Conservation (phyloP, 2,329 filamentous ascomycete genomes). For the Beauveria pseudobassiana region DNA sequence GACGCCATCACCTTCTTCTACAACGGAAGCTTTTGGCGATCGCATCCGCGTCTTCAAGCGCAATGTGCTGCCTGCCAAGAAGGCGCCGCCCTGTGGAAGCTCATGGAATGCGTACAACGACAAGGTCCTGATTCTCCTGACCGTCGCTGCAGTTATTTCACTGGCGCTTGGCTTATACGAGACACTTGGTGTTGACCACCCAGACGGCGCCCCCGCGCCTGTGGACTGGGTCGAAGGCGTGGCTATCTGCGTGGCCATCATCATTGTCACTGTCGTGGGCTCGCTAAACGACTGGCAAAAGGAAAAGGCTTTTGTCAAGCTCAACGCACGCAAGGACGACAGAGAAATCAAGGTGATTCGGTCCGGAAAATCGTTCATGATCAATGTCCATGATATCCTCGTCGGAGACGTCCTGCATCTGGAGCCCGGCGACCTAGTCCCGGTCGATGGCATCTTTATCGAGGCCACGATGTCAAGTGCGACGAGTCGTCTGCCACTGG, state of each 20-base stretch:
- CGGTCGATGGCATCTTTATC: slow-evolving; percentile 64
- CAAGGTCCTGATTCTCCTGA: slow-evolving; percentile 63
- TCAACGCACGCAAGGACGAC: slow-evolving; percentile 56
- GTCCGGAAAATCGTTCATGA: slow-evolving; percentile 55
- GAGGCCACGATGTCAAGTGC: slow-evolving; percentile 46
- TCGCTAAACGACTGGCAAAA: slow-evolving; percentile 62
- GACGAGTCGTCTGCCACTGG: slow-evolving; percentile 69
- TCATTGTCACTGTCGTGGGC: slow-evolving; percentile 56
- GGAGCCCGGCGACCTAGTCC: slow-evolving; percentile 62
- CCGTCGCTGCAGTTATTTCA: slow-evolving; percentile 60
- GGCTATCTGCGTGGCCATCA: slow-evolving; percentile 57
- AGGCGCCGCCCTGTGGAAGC: slow-evolving; percentile 52
- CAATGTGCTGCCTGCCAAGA: slow-evolving; percentile 59
- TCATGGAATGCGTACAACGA: slow-evolving; percentile 68
- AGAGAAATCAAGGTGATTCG: slow-evolving; percentile 59
- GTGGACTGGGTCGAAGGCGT: slow-evolving; percentile 63
- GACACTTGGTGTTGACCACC: slow-evolving; percentile 37
- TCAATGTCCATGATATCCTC: slow-evolving; percentile 59
- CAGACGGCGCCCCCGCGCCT: slow-evolving; percentile 24
- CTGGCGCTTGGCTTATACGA: slow-evolving; percentile 64
- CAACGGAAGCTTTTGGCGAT: slow-evolving; percentile 3
- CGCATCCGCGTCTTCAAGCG: slow-evolving; percentile 18
- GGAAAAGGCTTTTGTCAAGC: slow-evolving; percentile 55
- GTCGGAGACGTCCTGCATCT: slow-evolving; percentile 65
- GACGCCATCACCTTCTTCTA: slow-evolving; percentile 29